Evolutionary conservation across 306 rosid species (phyloP), one percentile per base, ranked within the genome.

Genomic region (Pachyrhizus erosus): DNA sequence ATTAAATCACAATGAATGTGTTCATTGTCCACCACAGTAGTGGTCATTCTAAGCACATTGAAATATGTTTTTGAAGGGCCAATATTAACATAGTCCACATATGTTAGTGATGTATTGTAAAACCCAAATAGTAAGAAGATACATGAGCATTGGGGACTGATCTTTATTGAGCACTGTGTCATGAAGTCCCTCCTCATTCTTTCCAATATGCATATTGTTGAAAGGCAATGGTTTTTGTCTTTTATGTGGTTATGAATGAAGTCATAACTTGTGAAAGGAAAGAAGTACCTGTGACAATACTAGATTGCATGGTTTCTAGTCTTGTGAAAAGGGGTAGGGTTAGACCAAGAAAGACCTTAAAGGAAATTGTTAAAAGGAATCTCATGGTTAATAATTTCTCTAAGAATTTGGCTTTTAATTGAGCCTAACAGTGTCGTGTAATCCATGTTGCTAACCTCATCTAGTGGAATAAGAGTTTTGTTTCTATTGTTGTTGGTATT

Each of bases 241-340:
- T 76, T 78, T 67, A 21, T 20, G 15, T 65, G 65, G 68, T 66
- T 23, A 67, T 24, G 76, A 78, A 54, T 79, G 52, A 52, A 51
- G 29, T 39, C 33, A 27, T 54, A 54, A 39, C 18, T 26, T 5
- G 39, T 4, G 37, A 60, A 57, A 23, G 64, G 14, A 2, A 57
- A 57, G 14, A 57, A 0, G 64, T 57, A 21, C 31, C 0, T 9
- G 31, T 57, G 0, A 57, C 14, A 21, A 21, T 7, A 57, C 15
- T 54, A 8, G 26, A 54, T 54, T 54, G 31, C 15, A 57, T 11
- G 26, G 62, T 54, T 54, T 54, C 33, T 23, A 12, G n/a, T 12
- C 37, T n/a, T 58, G 9, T 57, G 7, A 57, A 58, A 58, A 58
- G n/a, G 66, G 7, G 17, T 0, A 10, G 17, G 33, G 37, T 58